Conservation (phyloP, 176 grass and related monocot genomes). For the Oryza coarctata region DNA sequence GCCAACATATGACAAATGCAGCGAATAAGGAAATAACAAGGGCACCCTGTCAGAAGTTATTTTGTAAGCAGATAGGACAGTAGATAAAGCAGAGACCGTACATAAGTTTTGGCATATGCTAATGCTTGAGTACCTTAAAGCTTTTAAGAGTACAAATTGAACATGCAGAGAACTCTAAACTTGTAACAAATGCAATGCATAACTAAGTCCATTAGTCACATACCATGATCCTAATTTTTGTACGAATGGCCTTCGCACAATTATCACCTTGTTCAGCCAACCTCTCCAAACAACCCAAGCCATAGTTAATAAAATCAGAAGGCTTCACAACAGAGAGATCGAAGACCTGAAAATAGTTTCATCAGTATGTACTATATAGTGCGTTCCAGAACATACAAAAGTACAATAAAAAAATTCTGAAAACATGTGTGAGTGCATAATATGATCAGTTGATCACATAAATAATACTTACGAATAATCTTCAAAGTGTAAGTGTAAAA, state of each 20-base stretch:
- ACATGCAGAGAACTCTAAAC: constrained; percentile 1
- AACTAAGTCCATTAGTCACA: constrained; percentile 28
- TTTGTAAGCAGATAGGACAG: background rate
- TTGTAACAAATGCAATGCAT: background rate
- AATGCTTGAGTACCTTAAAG: background rate
- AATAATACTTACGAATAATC: background rate
- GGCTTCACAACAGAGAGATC: constrained; percentile 84
- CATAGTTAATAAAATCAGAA: constrained; percentile 84
- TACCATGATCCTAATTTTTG: constrained; percentile 92
- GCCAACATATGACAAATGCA: background rate
- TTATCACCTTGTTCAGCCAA: constrained; percentile 80
- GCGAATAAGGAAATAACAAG: background rate
- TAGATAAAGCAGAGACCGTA: background rate
- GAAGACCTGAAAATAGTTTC: constrained; percentile 61
- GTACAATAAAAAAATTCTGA: background rate
- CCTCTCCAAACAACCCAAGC: constrained; percentile 83
- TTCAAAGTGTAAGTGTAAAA: background rate
- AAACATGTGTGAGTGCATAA: background rate
- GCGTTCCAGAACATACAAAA: constrained; percentile 9
- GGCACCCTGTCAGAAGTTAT: background rate
- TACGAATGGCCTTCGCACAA: constrained; percentile 60
- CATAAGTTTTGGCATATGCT: constrained; percentile 1
- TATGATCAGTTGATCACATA: background rate
- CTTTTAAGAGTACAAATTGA: background rate
- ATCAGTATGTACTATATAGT: background rate